Percentiles rank a stretch among this genome's conserved stretches.
phyloP scores from a whole-genome alignment of 805 yeast genomes.

The Priceomyces carsonii region DNA sequence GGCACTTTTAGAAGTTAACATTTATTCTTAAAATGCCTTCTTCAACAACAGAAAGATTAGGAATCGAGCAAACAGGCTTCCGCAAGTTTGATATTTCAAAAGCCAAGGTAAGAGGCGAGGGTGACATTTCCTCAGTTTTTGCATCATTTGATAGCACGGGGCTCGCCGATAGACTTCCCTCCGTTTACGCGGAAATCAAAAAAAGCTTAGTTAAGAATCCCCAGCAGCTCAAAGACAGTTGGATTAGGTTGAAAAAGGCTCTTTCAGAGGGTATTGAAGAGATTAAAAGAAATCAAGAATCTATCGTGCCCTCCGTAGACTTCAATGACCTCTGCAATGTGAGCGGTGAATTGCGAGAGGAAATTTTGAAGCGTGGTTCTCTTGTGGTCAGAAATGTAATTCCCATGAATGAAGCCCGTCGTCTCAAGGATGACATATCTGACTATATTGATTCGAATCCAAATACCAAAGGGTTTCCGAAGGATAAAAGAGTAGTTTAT shows the following conservation, averaged over 20 bases:
- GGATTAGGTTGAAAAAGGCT: constrained; percentile 26
- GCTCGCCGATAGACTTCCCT: constrained; percentile 5
- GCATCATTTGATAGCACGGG: constrained; percentile 6
- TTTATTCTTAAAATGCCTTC: no score
- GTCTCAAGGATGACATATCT: constrained; percentile 19
- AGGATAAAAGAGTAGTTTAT: constrained; percentile 24
- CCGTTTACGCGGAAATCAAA: constrained; percentile 6
- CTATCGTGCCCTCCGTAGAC: constrained; percentile 21
- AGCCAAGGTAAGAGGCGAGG: constrained; percentile 10
- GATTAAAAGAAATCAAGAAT: constrained; percentile 20
- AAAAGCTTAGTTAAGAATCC: constrained; percentile 5
- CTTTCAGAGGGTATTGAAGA: constrained; percentile 19
- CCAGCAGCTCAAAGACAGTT: constrained; percentile 10
- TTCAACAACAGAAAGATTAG: no score
- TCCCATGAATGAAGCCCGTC: constrained; percentile 20
- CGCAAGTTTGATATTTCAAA: constrained; percentile 10
- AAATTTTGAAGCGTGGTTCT: constrained; percentile 19
- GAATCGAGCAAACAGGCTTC: no score
- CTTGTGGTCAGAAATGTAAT: constrained; percentile 32
- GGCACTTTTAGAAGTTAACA: no score
- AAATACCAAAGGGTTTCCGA: constrained; percentile 26
- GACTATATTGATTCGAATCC: constrained; percentile 28
- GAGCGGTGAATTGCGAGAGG: not conserved
- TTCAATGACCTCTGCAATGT: constrained; percentile 15
- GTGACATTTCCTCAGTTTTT: constrained; percentile 15